A percentile compares a stretch with the other conserved stretches of the same genome.
Evolutionary conservation across 192 early-diverging fungal species (phyloP).

Genomic region (Coemansia sp.): DNA sequence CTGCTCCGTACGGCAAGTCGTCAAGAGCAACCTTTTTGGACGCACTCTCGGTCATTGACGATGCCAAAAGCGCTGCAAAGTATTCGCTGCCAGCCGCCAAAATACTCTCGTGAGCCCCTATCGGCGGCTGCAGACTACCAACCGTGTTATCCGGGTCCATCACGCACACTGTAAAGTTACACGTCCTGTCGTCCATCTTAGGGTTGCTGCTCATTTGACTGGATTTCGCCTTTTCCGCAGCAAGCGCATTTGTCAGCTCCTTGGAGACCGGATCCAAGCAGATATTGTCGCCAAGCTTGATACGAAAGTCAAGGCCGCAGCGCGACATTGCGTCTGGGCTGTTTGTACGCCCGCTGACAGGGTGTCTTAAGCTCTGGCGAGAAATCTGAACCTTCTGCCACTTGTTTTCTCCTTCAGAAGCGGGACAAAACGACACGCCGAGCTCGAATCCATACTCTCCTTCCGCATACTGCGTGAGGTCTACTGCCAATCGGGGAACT

Average conservation of each 20-base stretch:
- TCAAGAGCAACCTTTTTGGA: constrained; percentile 35
- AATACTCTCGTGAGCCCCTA: constrained; percentile 36
- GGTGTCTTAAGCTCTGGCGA: constrained; percentile 36
- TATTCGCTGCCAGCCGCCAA: constrained; percentile 49
- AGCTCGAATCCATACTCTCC: constrained; percentile 53
- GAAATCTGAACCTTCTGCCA: constrained; percentile 56
- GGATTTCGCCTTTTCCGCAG: neutral
- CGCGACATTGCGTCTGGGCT: constrained; percentile 34
- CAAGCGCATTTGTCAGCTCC: constrained; percentile 13
- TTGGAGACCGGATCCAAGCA: constrained; percentile 6
- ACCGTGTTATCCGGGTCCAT: constrained; percentile 39
- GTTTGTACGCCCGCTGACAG: constrained; percentile 23
- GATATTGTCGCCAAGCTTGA: constrained; percentile 42
- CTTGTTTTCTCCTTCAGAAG: constrained; percentile 13
- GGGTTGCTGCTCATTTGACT: neutral
- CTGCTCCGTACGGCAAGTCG: constrained; percentile 44
- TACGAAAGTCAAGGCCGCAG: constrained; percentile 47
- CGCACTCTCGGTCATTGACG: constrained; percentile 38
- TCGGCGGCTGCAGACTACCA: constrained; percentile 48
- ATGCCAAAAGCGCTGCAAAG: constrained; percentile 43
- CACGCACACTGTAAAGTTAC: constrained; percentile 41
- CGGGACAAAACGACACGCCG: constrained; percentile 20
- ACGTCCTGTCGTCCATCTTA: constrained; percentile 22
- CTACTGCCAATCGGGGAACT: constrained; percentile 26
- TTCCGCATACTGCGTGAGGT: constrained; percentile 38